Evolutionary conservation across 768 basidiomycete species (phyloP), one percentile per base, ranked within the genome.

Genomic region (Leccinum broughii): DNA sequence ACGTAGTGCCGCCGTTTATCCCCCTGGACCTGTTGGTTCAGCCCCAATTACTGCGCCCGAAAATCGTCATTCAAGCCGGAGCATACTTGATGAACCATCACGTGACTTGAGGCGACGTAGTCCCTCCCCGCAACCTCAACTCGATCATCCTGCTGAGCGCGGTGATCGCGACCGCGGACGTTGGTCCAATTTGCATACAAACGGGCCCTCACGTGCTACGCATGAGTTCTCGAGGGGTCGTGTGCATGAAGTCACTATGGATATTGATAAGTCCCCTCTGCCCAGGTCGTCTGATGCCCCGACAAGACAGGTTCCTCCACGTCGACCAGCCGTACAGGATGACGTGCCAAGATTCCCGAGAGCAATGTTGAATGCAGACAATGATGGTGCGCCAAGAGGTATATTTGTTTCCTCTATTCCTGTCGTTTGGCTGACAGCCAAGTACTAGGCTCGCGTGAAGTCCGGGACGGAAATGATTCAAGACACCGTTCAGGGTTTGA

Each of bases 261-360:
- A 72, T 61, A 54, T 74, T 71, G 72, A 75, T 56, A 62, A 71
- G 11, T 32, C 58, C 15, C 65, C 62, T 60, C 53, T 56, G 20
- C 63, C 59, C 61, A 74, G 63, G 56, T 62, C 64, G 8, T 57
- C 63, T 49, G 64, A 71, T 51, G 61, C 63, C 4, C 63, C 65
- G 1, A 22, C 34, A 4, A 71, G 64, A 54, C 67, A 59, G 26
- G 49, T 56, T 20, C 64, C 57, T 34, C 55, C 64, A 3, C 62
- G 59, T 28, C 68, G 63, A 39, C 67, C 65, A 4, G 63, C 44
- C 32, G 30, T 62, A 10, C 70, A 66, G 2, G 74, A 68, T n/a
- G 77, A 68, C 0, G 66, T 62, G 6, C 69, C 73, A 51, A 70
- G 70, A 26, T 77, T 73, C 51, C 76, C 77, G n/a, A 68, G 77